Evolutionary conservation across 208 protist species (phyloP).

Genomic region (Leishmania gerbilli): DNA sequence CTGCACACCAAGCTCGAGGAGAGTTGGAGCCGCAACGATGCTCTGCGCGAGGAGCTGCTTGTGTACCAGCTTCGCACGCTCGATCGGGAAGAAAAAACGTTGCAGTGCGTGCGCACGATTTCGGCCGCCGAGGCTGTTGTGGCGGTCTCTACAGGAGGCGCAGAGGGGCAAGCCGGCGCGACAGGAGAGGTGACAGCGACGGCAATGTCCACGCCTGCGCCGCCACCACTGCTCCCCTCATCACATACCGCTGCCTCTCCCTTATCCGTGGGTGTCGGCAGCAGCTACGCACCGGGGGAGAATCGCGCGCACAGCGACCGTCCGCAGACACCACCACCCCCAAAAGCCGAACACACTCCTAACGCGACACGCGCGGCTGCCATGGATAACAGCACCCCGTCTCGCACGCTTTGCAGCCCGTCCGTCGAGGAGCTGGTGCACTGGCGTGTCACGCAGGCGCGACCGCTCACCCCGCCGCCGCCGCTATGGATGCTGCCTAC

Average conservation of each 20-base stretch:
- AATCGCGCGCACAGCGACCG: background rate
- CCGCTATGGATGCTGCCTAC: background rate
- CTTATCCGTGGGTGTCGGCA: background rate
- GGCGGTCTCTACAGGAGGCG: background rate
- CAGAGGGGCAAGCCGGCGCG: background rate
- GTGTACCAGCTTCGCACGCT: slow-evolving; percentile 33
- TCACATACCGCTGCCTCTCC: background rate
- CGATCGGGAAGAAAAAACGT: slow-evolving; percentile 24
- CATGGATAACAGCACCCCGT: background rate
- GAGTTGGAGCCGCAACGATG: slow-evolving; percentile 37
- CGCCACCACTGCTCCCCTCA: background rate
- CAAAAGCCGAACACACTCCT: background rate
- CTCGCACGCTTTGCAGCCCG: slow-evolving; percentile 10
- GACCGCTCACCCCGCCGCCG: background rate
- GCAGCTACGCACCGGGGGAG: background rate
- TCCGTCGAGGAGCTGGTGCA: slow-evolving; percentile 10
- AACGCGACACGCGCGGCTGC: background rate
- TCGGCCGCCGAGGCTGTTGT: background rate
- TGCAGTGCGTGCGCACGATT: slow-evolving; percentile 7
- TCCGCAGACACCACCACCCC: background rate
- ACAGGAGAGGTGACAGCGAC: background rate
- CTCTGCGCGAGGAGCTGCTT: slow-evolving; percentile 31
- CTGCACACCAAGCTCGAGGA: slow-evolving; percentile 38
- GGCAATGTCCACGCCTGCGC: background rate
- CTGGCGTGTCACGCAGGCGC: background rate